phyloP scores from a whole-genome alignment of 2,329 filamentous ascomycete species.

The Xylariales sp. region DNA sequence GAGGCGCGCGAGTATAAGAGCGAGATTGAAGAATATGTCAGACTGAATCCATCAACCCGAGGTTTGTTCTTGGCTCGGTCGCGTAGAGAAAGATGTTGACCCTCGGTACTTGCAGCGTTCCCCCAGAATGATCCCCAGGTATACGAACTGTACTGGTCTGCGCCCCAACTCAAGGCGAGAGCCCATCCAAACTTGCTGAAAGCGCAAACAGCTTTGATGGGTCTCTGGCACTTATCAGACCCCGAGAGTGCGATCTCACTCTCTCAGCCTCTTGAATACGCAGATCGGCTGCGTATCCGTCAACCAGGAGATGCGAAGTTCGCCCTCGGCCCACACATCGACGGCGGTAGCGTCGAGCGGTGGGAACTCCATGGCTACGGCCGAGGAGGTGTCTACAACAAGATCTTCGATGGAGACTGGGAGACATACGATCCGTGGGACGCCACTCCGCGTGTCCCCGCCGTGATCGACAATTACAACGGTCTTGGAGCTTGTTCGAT shows the following conservation, averaged over 20 bases:
- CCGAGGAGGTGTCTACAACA: conserved; percentile 62
- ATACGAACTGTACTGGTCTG: conserved; percentile 73
- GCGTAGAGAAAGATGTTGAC: neutral
- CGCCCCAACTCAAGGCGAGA: conserved; percentile 63
- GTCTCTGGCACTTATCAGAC: conserved; percentile 55
- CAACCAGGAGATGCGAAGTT: conserved; percentile 65
- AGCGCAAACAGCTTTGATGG: conserved; percentile 59
- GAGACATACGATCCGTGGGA: conserved; percentile 82
- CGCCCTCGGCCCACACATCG: conserved; percentile 66
- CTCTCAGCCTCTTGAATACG: conserved; percentile 59
- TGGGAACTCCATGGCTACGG: conserved; percentile 72
- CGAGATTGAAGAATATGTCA: conserved; percentile 60
- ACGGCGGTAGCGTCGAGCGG: conserved; percentile 70
- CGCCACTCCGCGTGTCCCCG: conserved; percentile 60
- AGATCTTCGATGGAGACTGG: conserved; percentile 71
- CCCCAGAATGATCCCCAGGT: conserved; percentile 64
- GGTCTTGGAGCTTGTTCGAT: conserved; percentile 78
- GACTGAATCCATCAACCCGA: conserved; percentile 55
- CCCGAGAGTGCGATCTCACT: conserved; percentile 42
- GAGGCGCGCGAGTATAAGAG: conserved; percentile 63
- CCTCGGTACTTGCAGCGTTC: conserved; percentile 45
- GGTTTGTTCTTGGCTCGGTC: conserved; percentile 26
- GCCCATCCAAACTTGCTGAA: conserved; percentile 59
- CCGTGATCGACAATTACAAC: conserved; percentile 71
- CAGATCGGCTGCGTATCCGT: conserved; percentile 67